Base-by-base conservation (phyloP, 768 basidiomycete genomes). In the Megacollybia marginata region DNA sequence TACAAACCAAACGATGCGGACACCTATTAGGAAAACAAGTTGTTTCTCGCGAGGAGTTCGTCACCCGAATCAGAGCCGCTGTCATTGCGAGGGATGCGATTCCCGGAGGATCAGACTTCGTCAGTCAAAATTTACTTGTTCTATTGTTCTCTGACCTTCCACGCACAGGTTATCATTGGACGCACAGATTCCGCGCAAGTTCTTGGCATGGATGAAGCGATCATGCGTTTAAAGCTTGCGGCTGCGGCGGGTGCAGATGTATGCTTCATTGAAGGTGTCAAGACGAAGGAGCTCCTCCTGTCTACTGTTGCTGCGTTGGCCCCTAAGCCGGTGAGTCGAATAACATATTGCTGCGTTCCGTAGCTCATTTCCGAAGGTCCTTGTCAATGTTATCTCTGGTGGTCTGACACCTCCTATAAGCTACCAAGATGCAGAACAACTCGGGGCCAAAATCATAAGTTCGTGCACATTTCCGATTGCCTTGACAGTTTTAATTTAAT, bases 401-500 rank as follows among this genome's bases (percentile, higher is more conserved):
- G 86, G 86, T 15, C 68, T 88, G 42, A 87, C 86, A 0, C 86
- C 86, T 7, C 80, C 83, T 5, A 87, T 87, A 61, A 88, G 84
- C 1, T 74, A 69, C 49, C 64, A 78, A 47, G 80, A 88, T 59
- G 86, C 85, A 0, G 85, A 87, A 62, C 67, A 66, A n/a, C 72
- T 77, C 60, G 86, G 86, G n/a, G 85, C 85, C 33, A 88, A 87
- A 62, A 80, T 88, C 45, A 87, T 88, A 63, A 87, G 85, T 86
- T 51, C 61, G 82, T 68, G 18, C 28, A 12, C 46, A 13, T 34
- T 8, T 15, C 46, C 15, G 4, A 2, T 16, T 20, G 33, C 11
- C 18, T 13, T 18, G 19, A 5, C 16, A 44, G n/a, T 33, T 5
- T 16, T 20, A 16, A 35, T 16, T 15, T 12, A 1, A 44, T 2